phyloP scores from a whole-genome alignment of 2,329 filamentous ascomycete genomes.

The Fusarium protoensiforme region DNA sequence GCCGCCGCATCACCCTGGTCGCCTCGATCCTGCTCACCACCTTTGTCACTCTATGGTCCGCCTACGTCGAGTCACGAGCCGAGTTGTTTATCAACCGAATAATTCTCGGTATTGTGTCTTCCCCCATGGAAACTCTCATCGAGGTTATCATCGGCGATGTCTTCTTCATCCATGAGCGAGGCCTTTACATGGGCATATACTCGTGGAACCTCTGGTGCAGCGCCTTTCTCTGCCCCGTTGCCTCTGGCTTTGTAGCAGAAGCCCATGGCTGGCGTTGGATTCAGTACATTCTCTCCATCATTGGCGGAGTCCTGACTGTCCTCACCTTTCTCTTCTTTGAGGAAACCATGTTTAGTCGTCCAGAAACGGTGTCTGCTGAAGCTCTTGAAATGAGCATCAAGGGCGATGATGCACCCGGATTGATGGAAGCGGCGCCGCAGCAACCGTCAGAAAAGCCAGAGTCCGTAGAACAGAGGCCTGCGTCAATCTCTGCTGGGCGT shows the following conservation, averaged over 20 bases:
- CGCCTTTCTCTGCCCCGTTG: constrained; percentile 38
- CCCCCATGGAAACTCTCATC: constrained; percentile 36
- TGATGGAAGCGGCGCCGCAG: background rate
- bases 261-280: constrained; percentile 35
- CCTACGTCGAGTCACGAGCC: constrained; percentile 29
- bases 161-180: constrained; percentile 25
- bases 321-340: constrained; percentile 37
- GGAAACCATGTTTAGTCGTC: constrained; percentile 39
- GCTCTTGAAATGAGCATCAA: background rate
- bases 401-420: constrained; percentile 7
- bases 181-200: constrained; percentile 40
- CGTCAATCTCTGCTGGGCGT: background rate
- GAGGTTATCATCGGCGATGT: background rate
- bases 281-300: constrained; percentile 35
- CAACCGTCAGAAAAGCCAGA: background rate
- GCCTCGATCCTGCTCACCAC: constrained; percentile 29
- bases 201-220: constrained; percentile 39
- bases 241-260: constrained; percentile 37
- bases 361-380: background rate
- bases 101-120: constrained; percentile 35
- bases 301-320: constrained; percentile 21
- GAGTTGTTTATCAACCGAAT: constrained; percentile 40
- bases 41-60: constrained; percentile 34
- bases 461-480: background rate
- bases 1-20: background rate